Conservation (phyloP, 2,329 filamentous ascomycete genomes). For the Fusarium pseudocircinatum region DNA sequence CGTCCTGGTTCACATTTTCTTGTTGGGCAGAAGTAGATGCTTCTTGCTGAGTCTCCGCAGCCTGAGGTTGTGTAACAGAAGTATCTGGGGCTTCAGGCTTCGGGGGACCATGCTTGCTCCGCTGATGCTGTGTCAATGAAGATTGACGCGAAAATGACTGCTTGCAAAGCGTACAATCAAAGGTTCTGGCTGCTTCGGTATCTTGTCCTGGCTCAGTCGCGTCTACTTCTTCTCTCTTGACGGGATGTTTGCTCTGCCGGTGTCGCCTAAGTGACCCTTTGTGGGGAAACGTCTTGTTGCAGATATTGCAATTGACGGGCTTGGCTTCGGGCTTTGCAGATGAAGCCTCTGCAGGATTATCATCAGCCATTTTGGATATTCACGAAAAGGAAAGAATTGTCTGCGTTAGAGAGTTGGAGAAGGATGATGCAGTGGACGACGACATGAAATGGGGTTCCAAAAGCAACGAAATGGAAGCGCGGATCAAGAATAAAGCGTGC, state of each 20-base stretch:
- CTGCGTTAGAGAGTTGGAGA: background rate
- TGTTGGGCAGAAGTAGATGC: background rate
- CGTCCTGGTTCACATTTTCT: background rate
- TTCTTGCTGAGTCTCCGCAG: background rate
- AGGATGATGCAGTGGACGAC: too few relatives aligned
- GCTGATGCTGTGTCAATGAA: background rate
- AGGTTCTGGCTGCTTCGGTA: background rate
- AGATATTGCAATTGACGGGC: background rate
- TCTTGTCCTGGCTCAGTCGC: background rate
- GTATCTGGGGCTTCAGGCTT: background rate
- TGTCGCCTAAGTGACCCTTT: background rate
- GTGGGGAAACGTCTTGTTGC: background rate
- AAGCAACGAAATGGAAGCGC: background rate
- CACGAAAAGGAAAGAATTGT: too few relatives aligned
- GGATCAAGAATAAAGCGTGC: background rate
- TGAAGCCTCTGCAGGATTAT: background rate
- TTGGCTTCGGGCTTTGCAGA: background rate
- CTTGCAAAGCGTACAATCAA: background rate
- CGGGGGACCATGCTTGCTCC: background rate
- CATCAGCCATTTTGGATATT: background rate
- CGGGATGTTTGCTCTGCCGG: background rate
- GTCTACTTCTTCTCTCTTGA: background rate
- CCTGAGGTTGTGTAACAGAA: background rate
- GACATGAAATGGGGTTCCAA: background rate
- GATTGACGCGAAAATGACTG: background rate